Base-by-base conservation (phyloP, 805 yeast genomes). In the Myxozyma kluyveri region DNA sequence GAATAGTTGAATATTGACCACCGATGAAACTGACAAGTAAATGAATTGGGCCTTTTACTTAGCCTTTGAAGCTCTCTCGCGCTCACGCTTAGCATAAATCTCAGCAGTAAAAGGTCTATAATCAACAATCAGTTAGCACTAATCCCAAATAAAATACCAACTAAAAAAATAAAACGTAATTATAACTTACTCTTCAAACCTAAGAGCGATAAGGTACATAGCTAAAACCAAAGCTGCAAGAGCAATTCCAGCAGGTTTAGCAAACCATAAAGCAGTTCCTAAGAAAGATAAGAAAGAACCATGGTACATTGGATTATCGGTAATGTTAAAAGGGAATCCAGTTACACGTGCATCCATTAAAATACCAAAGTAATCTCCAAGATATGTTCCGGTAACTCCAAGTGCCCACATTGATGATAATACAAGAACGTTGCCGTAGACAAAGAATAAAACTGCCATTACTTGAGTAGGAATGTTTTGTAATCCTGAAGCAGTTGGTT, bases 281-380 rank as follows among this genome's bases (percentile, higher is more conserved):
- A 93, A 72, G 75, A 93, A 93, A 47, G 95, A 82, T 60, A 91
- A 72, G 21, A 90, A 80, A 7, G 96, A 86, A 14, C 99, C 99
- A 65, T 86, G 84, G 71, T 93, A 93, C 99, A 93, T 93, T 59
- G 99, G 99, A 70, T 93, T 91, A 65, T 88, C 84, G 59, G 83
- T 78, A 50, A 90, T 81, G 63, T 83, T 90, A 78, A 93, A 93
- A 14, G 99, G 99, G 78, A 93, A 93, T 0, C 86, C 82, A 17
- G 91, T 84, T 54, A 93, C 96, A 65, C 96, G 79, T 59, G 86
- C 80, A 57, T 83, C 82, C 93, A 91, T 93, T 63, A 93, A 77
- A 63, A 93, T 90, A 1, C 98, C 98, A 70, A 93, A 93, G 72
- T 93, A 95, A 69, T 93, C 99, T 39, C 99, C 99, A n/a, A 93